Conservation (phyloP, 768 basidiomycete genomes). For the Kwoniella mangroviensis region DNA sequence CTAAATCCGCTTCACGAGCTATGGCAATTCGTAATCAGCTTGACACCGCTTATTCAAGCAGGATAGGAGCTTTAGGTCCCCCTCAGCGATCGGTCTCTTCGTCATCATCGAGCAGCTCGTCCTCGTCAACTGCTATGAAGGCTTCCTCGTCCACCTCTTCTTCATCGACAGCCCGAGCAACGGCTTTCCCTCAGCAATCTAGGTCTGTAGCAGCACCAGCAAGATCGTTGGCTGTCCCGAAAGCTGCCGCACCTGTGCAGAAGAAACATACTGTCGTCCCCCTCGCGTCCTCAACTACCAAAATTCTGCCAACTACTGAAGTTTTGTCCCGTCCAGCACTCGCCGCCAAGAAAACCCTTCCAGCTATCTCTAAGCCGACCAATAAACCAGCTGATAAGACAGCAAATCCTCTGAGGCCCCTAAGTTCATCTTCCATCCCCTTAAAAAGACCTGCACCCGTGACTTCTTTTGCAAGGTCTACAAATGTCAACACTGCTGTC, state of each 20-base stretch:
- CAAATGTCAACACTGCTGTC: neutral
- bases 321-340: conserved; percentile 16
- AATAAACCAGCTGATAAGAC: conserved; percentile 2
- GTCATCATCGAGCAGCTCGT: conserved; percentile 21
- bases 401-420: neutral
- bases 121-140: conserved; percentile 6
- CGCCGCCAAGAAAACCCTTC: conserved; percentile 5
- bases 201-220: neutral
- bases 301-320: neutral
- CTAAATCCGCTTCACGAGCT: conserved; percentile 16
- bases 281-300: conserved; percentile 11
- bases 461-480: neutral
- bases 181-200: neutral
- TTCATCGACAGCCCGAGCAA: neutral
- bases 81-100: conserved; percentile 39
- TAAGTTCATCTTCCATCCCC: conserved; percentile 24
- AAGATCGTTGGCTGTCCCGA: neutral
- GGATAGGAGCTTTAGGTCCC: conserved; percentile 29
- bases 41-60: conserved; percentile 21
- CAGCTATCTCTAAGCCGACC: neutral
- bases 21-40: conserved; percentile 35
- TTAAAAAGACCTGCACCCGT: conserved; percentile 29
- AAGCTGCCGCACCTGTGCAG: neutral
- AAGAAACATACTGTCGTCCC: conserved; percentile 1
- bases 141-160: neutral